Evolutionary conservation across 768 basidiomycete genomes (phyloP), one percentile per base, ranked within the genome.

Genomic region (Mycena belliarum): DNA sequence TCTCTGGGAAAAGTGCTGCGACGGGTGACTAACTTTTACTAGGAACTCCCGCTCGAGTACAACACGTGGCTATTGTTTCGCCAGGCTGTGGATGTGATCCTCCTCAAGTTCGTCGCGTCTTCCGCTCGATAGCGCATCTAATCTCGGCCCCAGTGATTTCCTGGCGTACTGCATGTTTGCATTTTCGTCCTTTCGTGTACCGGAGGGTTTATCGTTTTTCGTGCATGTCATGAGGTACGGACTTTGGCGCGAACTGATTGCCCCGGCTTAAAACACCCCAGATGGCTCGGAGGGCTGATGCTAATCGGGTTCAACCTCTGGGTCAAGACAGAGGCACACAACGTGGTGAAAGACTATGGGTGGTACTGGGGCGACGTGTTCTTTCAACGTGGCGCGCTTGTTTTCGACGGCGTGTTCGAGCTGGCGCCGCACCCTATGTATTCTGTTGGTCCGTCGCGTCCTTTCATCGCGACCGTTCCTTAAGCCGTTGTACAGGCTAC

Each of bases 371-470:
- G 92, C 11, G 92, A 94, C 64, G 87, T 87, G 55, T 94, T 94
- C 75, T 93, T 94, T 77, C 91, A 93, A 70, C 87, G 91, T n/a
- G 92, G 92, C 41, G 87, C 89, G 41, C 80, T 98, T 15, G 89
- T 98, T 3, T 99, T 99, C 67, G 96, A 99, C 69, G 97, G 97
- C 16, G 96, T 99, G 18, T 99, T 98, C 64, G 96, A 98, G 69
- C 78, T 95, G 38, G 89, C 92, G 5, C 91, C 91, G 2, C 92
- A 93, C 68, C 91, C 96, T 0, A 98, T 98, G 96, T 98, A 98
- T 72, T 95, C 93, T 25, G 91, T 94, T 55, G 77, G 82, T 79
- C 57, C 62, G 81, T 66, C 7, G 23, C 28, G 75, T 70, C 18
- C 28, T 12, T 25, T 29, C 53, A 41, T 35, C 38, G n/a, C 55